Evolutionary conservation across 73 alveolate genomes (phyloP).

Genomic region (Paramecium primaurelia): DNA sequence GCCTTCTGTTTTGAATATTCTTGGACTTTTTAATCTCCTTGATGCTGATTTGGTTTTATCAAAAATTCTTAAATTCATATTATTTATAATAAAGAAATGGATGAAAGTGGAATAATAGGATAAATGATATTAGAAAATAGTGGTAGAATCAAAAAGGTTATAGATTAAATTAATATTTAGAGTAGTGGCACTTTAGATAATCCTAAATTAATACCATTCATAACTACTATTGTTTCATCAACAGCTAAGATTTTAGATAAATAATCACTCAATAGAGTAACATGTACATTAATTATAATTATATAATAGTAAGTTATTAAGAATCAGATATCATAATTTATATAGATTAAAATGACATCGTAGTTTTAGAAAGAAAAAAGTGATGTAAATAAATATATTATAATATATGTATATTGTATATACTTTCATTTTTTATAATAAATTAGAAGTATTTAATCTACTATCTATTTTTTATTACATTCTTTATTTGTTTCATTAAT

Average conservation of each 20-base stretch:
- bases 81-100: background rate
- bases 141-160: background rate
- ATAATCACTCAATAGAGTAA: background rate
- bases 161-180: background rate
- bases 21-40: background rate
- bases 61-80: background rate
- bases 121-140: background rate
- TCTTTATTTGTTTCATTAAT: background rate
- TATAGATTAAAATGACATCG: background rate
- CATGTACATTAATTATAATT: background rate
- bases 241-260: background rate
- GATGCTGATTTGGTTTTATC: background rate
- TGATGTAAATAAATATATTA: background rate
- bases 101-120: slow-evolving; percentile 36
- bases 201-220: background rate
- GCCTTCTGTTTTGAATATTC: background rate
- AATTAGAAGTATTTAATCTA: background rate
- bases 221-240: slow-evolving; percentile 10
- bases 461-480: background rate
- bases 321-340: background rate
- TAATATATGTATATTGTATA: background rate
- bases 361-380: background rate
- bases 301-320: background rate
- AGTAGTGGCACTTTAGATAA: background rate
- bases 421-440: background rate